A percentile compares a stretch with the other conserved stretches of the same genome.
Conservation (phyloP, 306 rosid genomes). For the Vachellia collinsii region DNA sequence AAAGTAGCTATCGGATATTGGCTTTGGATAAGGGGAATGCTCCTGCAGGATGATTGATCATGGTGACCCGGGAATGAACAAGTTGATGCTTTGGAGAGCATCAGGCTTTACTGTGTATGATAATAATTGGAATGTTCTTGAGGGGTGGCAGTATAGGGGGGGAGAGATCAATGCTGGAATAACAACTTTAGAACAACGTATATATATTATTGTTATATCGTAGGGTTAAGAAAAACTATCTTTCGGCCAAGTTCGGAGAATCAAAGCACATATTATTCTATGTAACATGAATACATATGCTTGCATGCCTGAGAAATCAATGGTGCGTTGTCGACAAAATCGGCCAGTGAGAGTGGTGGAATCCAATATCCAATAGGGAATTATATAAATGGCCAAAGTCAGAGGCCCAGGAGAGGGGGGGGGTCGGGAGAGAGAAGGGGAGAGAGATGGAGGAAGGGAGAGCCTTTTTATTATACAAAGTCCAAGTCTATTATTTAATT, state of each 20-base stretch:
- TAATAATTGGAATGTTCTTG: slow-evolving; percentile 40
- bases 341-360: slow-evolving; percentile 31
- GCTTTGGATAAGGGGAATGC: slow-evolving; percentile 87
- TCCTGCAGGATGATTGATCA: not conserved
- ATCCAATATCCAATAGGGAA: slow-evolving; percentile 30
- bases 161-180: slow-evolving; percentile 43
- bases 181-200: slow-evolving; percentile 39
- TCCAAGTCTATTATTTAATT: slow-evolving; percentile 24
- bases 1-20: slow-evolving; percentile 68
- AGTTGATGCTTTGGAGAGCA: slow-evolving; percentile 32
- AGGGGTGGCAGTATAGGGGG: slow-evolving; percentile 35
- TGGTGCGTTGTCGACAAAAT: slow-evolving; percentile 23
- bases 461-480: not conserved
- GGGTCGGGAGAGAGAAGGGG: no score
- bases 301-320: slow-evolving; percentile 27
- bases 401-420: slow-evolving; percentile 13
- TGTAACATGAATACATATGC: slow-evolving; percentile 7
- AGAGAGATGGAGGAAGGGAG: no score
- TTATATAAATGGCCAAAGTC: slow-evolving; percentile 35
- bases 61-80: slow-evolving; percentile 5
- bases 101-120: slow-evolving; percentile 40
- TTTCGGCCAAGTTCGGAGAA: slow-evolving; percentile 56
- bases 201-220: not conserved
- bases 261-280: slow-evolving; percentile 39
- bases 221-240: slow-evolving; percentile 7